These are phyloP conservation scores for Ascochyta viciae-villosae DNA, from an alignment of 2,329 filamentous ascomycete species.

Conservation along the genomic window DNA sequence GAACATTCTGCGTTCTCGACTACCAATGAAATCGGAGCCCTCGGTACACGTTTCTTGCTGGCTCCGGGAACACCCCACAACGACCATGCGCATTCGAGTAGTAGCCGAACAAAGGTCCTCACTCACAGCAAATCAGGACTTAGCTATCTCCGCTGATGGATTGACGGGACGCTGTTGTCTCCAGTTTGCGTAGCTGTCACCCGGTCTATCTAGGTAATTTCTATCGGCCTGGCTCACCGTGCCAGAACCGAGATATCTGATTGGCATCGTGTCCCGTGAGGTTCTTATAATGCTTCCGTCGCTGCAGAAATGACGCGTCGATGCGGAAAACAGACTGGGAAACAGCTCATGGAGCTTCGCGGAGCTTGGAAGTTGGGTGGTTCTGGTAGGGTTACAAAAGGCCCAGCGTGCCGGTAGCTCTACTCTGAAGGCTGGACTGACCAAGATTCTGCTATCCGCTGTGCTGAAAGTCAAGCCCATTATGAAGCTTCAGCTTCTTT, in stretches of 20 bases:
- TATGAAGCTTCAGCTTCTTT: slow-evolving; percentile 40
- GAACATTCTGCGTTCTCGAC: not conserved
- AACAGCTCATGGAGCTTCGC: slow-evolving; percentile 7
- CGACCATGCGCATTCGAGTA: slow-evolving; percentile 10
- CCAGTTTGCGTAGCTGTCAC: slow-evolving; percentile 1
- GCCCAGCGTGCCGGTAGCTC: slow-evolving; percentile 9
- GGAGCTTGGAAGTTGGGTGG: slow-evolving; percentile 8
- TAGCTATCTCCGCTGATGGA: slow-evolving; percentile 9
- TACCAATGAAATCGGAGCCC: slow-evolving; percentile 9
- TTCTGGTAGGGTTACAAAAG: slow-evolving; percentile 32
- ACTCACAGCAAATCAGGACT: slow-evolving; percentile 11
- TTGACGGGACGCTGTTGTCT: not conserved
- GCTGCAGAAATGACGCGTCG: slow-evolving; percentile 32
- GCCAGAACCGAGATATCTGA: slow-evolving; percentile 22
- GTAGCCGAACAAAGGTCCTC: slow-evolving; percentile 2
- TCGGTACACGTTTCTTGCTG: slow-evolving; percentile 15
- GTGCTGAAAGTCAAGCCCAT: slow-evolving; percentile 11
- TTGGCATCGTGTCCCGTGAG: slow-evolving; percentile 20
- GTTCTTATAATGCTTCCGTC: slow-evolving; percentile 10
- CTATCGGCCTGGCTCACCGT: slow-evolving; percentile 24
- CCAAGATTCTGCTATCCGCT: not conserved
- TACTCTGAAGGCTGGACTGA: slow-evolving; percentile 7
- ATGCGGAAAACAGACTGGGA: slow-evolving; percentile 8
- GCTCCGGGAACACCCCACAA: slow-evolving; percentile 4
- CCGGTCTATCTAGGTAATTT: not conserved